Evolutionary conservation across 1,284 basidiomycete species (phyloP), one percentile per base, ranked within the genome.

Genomic region (Ceratobasidium papillatum): DNA sequence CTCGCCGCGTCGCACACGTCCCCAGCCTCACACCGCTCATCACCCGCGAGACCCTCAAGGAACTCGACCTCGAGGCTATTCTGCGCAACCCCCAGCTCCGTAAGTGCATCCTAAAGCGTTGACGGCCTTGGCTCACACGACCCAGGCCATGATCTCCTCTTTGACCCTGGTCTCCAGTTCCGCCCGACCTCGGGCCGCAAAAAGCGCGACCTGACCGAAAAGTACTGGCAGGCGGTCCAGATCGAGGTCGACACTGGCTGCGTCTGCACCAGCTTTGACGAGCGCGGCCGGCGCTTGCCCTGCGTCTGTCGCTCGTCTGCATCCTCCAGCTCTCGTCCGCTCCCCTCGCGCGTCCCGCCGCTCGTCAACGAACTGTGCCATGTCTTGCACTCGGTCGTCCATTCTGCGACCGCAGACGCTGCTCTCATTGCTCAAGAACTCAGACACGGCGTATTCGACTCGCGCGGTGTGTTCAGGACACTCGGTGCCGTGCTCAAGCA

Each of bases 21-120:
- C 93, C 93, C 9, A 85, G 91, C 32, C 83, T 88, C 54, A 85
- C 87, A 65, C 94, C 95, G 0, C 88, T 93, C 66, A 93, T 97
- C 81, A 96, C 94, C 79, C 87, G 91, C 59, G 88, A 90, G 69
- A 94, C 94, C 0, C 85, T 98, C 78, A 91, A 90, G 80, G 93
- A 95, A 80, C 86, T 98, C 58, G 95, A 98, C 81, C 85, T 96
- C 32, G 88, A 91, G 77, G 89, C 92, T 76, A 95, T 97, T 78
- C 86, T 97, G 76, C 89, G 92, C 74, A 95, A 95, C 80, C 93
- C 94, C 30, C 94, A 96, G 82, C 90, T 98, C 76, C 91, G 92
- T 93, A 82, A 83, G 91, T 61, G 17, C 38, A 74, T 32, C 75
- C 38, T 49, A 54, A 30, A 76, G 61, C 74, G 38, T 77, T 43